Percentiles rank a stretch among this genome's conserved stretches.
These are phyloP conservation scores for Larix sibirica DNA, from an alignment of 83 land plant genomes.

Conservation along the genomic window DNA sequence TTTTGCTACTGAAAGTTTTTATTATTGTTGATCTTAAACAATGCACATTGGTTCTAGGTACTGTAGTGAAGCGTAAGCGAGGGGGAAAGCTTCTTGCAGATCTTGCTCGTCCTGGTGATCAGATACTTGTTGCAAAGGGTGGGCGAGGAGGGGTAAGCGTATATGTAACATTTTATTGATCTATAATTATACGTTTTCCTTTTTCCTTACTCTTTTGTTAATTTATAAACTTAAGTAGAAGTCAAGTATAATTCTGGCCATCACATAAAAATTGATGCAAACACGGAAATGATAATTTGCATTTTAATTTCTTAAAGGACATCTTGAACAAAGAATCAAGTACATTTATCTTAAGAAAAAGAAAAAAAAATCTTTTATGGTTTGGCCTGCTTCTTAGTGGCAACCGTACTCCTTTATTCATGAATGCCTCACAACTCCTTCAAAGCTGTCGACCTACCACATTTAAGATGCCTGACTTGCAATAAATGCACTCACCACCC, in stretches of 20 bases:
- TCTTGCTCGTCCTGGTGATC: conserved; percentile 82
- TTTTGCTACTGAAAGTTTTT: neutral
- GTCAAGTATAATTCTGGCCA: neutral
- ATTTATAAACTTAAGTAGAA: neutral
- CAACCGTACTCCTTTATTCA: no score
- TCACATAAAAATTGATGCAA: no score
- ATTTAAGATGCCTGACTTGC: no score
- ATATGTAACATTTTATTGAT: neutral
- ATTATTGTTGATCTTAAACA: neutral
- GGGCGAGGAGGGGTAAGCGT: conserved; percentile 97
- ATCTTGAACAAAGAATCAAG: no score
- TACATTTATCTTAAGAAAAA: no score
- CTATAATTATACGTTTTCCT: neutral
- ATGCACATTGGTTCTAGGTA: conserved; percentile 46
- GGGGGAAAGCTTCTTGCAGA: conserved; percentile 85
- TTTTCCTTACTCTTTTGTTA: neutral
- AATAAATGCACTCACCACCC: no score
- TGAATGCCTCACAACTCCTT: no score
- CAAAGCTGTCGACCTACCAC: no score
- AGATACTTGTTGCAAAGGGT: conserved; percentile 92
- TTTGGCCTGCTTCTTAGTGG: no score
- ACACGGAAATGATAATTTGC: no score
- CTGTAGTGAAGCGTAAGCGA: conserved; percentile 89
- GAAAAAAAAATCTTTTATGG: no score
- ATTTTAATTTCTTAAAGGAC: no score